phyloP scores from a whole-genome alignment of 2,329 filamentous ascomycete genomes.

The Epichloe sylvatica region DNA sequence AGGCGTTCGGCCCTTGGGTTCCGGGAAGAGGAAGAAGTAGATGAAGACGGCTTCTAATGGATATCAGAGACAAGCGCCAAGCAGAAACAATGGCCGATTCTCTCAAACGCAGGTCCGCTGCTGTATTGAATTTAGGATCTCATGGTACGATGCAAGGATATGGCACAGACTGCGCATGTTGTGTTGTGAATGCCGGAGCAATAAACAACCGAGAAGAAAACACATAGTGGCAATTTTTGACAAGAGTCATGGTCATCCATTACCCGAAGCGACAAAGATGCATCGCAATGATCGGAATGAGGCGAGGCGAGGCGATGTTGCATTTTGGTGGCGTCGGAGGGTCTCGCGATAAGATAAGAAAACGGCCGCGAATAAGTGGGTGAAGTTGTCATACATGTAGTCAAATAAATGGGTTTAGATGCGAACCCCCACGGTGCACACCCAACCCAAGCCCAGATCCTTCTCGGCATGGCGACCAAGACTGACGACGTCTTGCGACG shows the following conservation, averaged over 20 bases:
- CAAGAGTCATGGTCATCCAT: not conserved
- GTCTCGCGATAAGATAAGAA: not conserved
- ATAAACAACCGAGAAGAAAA: too few species aligned
- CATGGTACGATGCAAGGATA: constrained; percentile 26
- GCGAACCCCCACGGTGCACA: not conserved
- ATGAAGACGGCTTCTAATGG: constrained; percentile 27
- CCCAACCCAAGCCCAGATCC: not conserved
- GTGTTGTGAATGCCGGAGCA: too few species aligned
- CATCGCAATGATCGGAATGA: not conserved
- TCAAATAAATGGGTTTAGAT: not conserved
- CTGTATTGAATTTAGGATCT: constrained; percentile 19
- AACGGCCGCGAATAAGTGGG: not conserved
- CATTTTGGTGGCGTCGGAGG: not conserved
- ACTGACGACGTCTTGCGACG: constrained; percentile 32
- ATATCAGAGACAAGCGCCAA: constrained; percentile 32
- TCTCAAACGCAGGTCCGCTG: constrained; percentile 27
- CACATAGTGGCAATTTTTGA: not conserved
- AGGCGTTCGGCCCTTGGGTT: constrained; percentile 34
- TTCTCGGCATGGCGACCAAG: constrained; percentile 7
- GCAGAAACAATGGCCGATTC: constrained; percentile 32
- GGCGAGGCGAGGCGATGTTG: not conserved
- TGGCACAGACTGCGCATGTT: constrained; percentile 2
- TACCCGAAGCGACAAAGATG: not conserved
- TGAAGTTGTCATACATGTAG: not conserved
- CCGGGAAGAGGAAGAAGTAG: constrained; percentile 34